Base-by-base conservation (phyloP, 805 yeast genomes). In the Candida sanyiensis region DNA sequence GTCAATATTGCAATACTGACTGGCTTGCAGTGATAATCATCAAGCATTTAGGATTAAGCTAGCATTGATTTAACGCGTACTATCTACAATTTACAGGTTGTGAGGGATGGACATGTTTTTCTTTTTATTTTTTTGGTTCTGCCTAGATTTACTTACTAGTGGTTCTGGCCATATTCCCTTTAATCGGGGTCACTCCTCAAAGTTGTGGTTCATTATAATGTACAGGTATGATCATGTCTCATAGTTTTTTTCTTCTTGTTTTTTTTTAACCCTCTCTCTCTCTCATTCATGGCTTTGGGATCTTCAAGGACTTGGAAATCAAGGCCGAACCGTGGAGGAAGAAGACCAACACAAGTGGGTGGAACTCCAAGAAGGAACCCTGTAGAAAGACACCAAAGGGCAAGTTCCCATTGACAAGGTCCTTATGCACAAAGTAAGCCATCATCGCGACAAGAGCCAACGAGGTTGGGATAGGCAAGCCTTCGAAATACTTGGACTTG, bases 381-480 rank as follows among this genome's bases (percentile, higher is more conserved):
- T 64, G 59, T 44, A 80, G 74, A 25, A 67, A 45, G 8, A 72
- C 48, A 2, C 96, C 95, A 19, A 78, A 75, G 6, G 95, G 90
- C 40, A 90, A 62, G 17, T 69, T 54, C 18, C 66, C 70, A 46
- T 67, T 59, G 38, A 76, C 74, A n/a, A 45, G 46, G 38, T 65
- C 70, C 34, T 70, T 65, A 46, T 69, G 69, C 5, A 84, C 85
- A 52, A 82, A 72, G 41, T 64, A 64, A 3, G 86, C 84, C 87
- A 90, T 81, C 26, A 77, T 56, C 2, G 66, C 67, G 13, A 93
- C 96, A 58, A 90, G 70, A 35, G 73, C 65, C 49, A 93, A 68
- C 27, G 94, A 80, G 2, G 95, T 78, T 40, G 98, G 98, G 49
- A 93, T 88, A 9, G 98, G 98, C 38, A 93, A 74, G 4, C 98